Conservation (phyloP, 306 rosid species). For the Acacia acuminata region DNA sequence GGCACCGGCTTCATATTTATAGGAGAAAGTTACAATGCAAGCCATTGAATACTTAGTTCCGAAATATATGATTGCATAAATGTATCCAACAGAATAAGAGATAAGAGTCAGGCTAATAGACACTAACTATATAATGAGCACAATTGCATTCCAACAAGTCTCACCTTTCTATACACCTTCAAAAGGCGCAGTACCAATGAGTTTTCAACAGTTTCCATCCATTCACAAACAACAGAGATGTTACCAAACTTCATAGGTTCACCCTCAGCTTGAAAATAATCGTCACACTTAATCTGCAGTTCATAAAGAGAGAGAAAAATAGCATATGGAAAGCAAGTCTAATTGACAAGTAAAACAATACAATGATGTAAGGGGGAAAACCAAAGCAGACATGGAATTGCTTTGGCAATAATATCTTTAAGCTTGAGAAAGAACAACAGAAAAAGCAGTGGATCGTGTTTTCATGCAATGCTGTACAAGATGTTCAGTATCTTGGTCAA, state of each 20-base stretch:
- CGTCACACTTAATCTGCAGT: constrained; percentile 77
- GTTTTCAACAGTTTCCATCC: constrained; percentile 59
- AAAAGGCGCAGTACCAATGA: constrained; percentile 70
- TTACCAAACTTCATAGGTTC: constrained; percentile 86
- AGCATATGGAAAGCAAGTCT: neutral
- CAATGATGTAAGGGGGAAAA: neutral
- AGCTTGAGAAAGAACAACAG: neutral
- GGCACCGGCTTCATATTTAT: neutral
- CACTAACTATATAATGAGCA: neutral
- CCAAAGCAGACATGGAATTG: neutral
- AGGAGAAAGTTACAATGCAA: neutral
- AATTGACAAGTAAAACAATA: neutral
- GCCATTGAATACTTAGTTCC: neutral
- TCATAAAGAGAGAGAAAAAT: neutral
- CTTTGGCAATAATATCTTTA: neutral
- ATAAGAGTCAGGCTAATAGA: neutral
- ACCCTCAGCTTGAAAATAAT: constrained; percentile 89
- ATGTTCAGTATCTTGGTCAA: neutral
- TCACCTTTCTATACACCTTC: constrained; percentile 75
- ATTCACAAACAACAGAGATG: constrained; percentile 61
- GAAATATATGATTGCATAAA: neutral
- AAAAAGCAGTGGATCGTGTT: neutral
- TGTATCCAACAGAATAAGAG: neutral
- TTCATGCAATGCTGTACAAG: neutral
- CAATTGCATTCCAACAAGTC: constrained; percentile 3